Evolutionary conservation across 2,329 filamentous ascomycete genomes (phyloP).

Genomic region (Diaporthe nobilis): DNA sequence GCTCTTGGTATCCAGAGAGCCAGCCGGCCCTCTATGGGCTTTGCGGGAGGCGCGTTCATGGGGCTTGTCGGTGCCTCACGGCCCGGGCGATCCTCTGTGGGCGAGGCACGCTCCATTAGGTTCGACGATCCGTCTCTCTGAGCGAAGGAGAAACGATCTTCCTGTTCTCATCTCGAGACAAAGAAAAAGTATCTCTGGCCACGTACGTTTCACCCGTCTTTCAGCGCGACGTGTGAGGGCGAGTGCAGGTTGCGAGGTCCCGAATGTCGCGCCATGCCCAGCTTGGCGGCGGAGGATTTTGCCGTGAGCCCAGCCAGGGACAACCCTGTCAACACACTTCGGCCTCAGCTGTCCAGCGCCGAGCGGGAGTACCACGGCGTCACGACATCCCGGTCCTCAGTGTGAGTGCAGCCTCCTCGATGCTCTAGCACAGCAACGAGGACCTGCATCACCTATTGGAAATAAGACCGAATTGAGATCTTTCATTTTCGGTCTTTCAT

Average conservation of each 20-base stretch:
- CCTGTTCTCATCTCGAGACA: background rate
- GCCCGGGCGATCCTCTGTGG: background rate
- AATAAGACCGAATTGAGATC: no score
- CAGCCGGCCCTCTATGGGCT: background rate
- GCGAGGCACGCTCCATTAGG: background rate
- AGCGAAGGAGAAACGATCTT: no score
- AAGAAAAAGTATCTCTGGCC: background rate
- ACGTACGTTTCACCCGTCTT: background rate
- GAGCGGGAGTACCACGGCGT: no score
- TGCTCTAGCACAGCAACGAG: background rate
- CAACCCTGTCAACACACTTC: constrained; percentile 4
- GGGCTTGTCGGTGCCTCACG: background rate
- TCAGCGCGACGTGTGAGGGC: background rate
- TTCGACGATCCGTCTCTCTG: background rate
- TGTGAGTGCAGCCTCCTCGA: background rate
- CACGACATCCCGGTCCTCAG: no score
- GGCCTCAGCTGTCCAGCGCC: background rate
- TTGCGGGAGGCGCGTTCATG: background rate
- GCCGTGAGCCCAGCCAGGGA: background rate
- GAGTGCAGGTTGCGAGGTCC: background rate
- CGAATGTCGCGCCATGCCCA: background rate
- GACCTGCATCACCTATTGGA: no score
- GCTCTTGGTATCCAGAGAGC: constrained; percentile 27
- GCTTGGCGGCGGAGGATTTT: constrained; percentile 13
- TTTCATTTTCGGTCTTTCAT: no score